Evolutionary conservation across 208 protist genomes (phyloP), one percentile per base, ranked within the genome.

Genomic region (Trypanosoma lewisi): DNA sequence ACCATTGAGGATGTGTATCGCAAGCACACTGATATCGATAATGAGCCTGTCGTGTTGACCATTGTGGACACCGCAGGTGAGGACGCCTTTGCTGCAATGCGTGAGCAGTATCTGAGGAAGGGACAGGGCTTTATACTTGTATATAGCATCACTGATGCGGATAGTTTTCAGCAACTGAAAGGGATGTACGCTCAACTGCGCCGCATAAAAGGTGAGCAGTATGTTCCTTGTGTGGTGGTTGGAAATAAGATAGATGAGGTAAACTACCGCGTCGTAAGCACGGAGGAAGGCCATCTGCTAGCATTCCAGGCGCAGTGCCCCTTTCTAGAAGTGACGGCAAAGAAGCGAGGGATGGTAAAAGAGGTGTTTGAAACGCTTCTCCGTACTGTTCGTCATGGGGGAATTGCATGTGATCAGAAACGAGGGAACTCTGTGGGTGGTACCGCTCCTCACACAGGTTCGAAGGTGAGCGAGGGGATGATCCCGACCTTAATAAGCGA

Each of bases 31-130:
- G 77, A 92, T 44, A 56, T 98, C 17, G 91, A 97, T 57, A 82
- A 83, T 44, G 70, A 82, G 50, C 82, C 74, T 16, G 80, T 87
- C 28, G 92, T 97, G 48, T 69, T 98, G 19, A 90, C 95, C 54
- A 95, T 98, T 51, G 87, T 89, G 58, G 92, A 97, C 73, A 97
- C 93, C 8, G 91, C 92, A 9, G 93, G 93, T 3, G 91, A 98
- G 68, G 96, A 98, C 63, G 78, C 87, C 14, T 97, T 97, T 73
- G 62, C 70, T n/a, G 69, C 75, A 0, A 64, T 98, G 70, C 80
- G 77, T 12, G 71, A 83, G 34, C 69, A 74, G 30, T 80, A 85
- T 50, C 54, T 87, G 30, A 42, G 55, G 37, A 79, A 80, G 36
- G 79, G 80, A 1, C 42, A 80, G 16, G 83, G 67, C 11, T 83